These are phyloP conservation scores for Fusarium proliferatum DNA, from an alignment of 2,329 filamentous ascomycete genomes.

Conservation along the genomic window DNA sequence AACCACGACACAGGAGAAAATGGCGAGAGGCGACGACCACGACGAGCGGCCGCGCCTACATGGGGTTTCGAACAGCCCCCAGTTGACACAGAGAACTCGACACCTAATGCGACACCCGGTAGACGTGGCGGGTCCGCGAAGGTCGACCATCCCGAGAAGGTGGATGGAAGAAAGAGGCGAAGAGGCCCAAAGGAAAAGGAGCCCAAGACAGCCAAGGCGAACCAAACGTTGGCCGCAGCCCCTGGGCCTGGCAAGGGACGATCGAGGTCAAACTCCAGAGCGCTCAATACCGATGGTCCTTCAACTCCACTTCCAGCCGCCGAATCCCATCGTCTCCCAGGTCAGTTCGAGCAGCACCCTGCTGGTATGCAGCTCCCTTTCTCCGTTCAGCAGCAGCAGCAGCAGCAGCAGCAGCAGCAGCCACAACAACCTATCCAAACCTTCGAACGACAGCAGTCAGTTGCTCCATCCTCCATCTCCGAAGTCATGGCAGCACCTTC, in stretches of 20 bases:
- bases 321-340: conserved; percentile 55
- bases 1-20: conserved; percentile 67
- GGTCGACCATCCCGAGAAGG: conserved; percentile 60
- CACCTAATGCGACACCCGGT: conserved; percentile 67
- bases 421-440: conserved; percentile 37
- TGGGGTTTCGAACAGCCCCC: conserved; percentile 72
- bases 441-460: conserved; percentile 52
- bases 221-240: conserved; percentile 60
- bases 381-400: conserved; percentile 38
- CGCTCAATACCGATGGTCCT: conserved; percentile 57
- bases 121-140: conserved; percentile 60
- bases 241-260: conserved; percentile 59
- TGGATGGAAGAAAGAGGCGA: conserved; percentile 53
- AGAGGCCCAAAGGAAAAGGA: conserved; percentile 56
- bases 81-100: conserved; percentile 69
- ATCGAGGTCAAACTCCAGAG: conserved; percentile 66
- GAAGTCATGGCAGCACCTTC: conserved; percentile 69
- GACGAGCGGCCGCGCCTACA: conserved; percentile 75
- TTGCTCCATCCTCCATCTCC: conserved; percentile 54
- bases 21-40: conserved; percentile 69
- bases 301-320: conserved; percentile 51
- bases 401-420: conserved; percentile 27
- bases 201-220: conserved; percentile 53
- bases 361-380: conserved; percentile 58
- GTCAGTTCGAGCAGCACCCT: conserved; percentile 58